Percentiles rank a stretch among this genome's conserved stretches.
Evolutionary conservation across 768 basidiomycete genomes (phyloP).

Genomic region (Gelatoporia subvermispora): DNA sequence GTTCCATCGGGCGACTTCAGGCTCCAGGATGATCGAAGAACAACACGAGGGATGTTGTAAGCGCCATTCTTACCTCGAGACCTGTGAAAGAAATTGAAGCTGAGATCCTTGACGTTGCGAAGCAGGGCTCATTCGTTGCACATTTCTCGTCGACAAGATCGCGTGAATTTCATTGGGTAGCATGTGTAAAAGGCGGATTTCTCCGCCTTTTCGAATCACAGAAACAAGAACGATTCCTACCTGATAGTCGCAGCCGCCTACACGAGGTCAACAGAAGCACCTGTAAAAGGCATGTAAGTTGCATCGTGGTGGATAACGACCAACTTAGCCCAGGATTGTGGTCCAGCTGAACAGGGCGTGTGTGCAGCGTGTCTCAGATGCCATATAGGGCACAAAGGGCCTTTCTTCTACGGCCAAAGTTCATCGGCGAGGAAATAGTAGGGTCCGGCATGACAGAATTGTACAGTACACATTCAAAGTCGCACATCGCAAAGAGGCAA

Average conservation of each 20-base stretch:
- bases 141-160: constrained; percentile 9
- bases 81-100: constrained; percentile 22
- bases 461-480: constrained; percentile 7
- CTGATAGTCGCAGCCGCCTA: constrained; percentile 7
- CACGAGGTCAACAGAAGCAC: constrained; percentile 21
- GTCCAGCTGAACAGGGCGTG: constrained; percentile 58
- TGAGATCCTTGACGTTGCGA: constrained; percentile 14
- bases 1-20: constrained; percentile 43
- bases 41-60: constrained; percentile 56
- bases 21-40: constrained; percentile 56
- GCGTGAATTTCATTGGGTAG: constrained; percentile 14
- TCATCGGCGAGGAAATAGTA: constrained; percentile 18
- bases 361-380: constrained; percentile 55
- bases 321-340: constrained; percentile 54
- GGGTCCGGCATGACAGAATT: constrained; percentile 23
- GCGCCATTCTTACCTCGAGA: constrained; percentile 35
- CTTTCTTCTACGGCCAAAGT: constrained; percentile 15
- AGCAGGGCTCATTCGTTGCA: constrained; percentile 7
- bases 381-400: constrained; percentile 53
- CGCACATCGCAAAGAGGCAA: constrained; percentile 24
- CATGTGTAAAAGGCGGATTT: constrained; percentile 14
- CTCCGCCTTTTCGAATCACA: constrained; percentile 7
- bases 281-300: constrained; percentile 54
- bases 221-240: constrained; percentile 11
- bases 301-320: constrained; percentile 45